Evolutionary conservation across 768 basidiomycete species (phyloP), one percentile per base, ranked within the genome.

Genomic region (Psilocybe sp.): DNA sequence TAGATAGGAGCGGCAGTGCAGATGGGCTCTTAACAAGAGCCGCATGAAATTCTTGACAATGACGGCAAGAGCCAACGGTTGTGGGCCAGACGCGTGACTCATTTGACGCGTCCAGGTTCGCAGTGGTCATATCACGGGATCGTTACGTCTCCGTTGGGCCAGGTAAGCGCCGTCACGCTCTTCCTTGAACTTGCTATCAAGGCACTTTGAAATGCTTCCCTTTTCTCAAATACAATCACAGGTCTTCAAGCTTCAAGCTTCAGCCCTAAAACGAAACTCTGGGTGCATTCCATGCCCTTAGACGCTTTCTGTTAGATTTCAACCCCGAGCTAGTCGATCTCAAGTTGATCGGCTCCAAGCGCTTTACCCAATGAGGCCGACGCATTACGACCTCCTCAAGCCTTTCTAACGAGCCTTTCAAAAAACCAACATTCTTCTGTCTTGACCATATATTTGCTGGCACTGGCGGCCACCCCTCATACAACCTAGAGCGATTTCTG

Each of bases 51-150:
- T 28, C 23, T 7, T 4, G 23, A 28, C 23, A 28, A 28, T 28
- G 23, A 28, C 7, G 23, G 23, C 23, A 7, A 28, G 23, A 28
- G 23, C 23, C 23, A 28, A 28, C 23, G 23, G 20, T 38, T 39
- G n/a, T 23, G 14, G 43, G 28, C 23, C 23, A 7, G 7, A 28
- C 23, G 35, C 19, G 35, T 52, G 33, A 52, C 43, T 34, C 47
- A 35, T 46, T 13, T 15, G 52, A 53, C 52, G 44, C 47, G 44
- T 49, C 46, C 43, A 19, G 23, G 23, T 28, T 40, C 42, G 34
- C 37, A 18, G 4, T 12, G 4, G 34, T 43, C 52, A 53, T 45
- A 44, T 53, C 47, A 53, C n/a, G 39, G 46, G 43, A 46, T 46
- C 12, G 5, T 12, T 3, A 3, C 16, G 13, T 40, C 38, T 48